These are phyloP conservation scores for Coemansia furcata DNA, from an alignment of 192 early-diverging fungal species.

Conservation along the genomic window DNA sequence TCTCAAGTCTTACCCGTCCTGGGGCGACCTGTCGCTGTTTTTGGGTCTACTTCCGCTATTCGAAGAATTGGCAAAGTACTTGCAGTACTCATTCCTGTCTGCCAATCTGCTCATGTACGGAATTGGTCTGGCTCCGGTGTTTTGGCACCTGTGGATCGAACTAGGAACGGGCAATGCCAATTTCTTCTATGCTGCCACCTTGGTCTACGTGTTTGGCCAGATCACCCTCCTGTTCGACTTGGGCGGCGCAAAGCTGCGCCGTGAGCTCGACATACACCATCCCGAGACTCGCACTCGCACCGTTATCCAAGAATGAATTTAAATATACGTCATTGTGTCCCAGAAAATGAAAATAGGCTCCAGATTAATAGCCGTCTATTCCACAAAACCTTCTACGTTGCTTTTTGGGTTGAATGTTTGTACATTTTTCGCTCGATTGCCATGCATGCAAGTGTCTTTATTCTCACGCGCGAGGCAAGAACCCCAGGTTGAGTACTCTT, in stretches of 20 bases:
- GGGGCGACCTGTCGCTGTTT: conserved; percentile 83
- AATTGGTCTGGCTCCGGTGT: conserved; percentile 78
- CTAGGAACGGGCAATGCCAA: conserved; percentile 96
- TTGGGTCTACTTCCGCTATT: conserved; percentile 77
- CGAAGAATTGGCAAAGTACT: conserved; percentile 88
- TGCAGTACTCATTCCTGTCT: conserved; percentile 75
- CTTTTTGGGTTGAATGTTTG: no score
- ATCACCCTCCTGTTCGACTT: conserved; percentile 82
- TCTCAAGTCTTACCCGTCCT: conserved; percentile 92
- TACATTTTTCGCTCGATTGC: not conserved
- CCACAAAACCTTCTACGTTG: no score
- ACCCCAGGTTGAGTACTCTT: not conserved
- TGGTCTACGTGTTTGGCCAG: conserved; percentile 87
- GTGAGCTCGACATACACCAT: conserved; percentile 75
- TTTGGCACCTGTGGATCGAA: conserved; percentile 95
- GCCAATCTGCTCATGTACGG: conserved; percentile 71
- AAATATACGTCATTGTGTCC: not conserved
- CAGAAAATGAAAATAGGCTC: no score
- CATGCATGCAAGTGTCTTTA: not conserved
- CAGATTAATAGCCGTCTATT: no score
- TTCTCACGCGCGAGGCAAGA: not conserved
- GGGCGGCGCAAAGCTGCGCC: conserved; percentile 69
- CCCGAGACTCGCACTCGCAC: conserved; percentile 38
- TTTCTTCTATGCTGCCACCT: conserved; percentile 95
- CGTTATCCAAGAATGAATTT: conserved; percentile 39